phyloP scores from a whole-genome alignment of 441 rosid genomes.

The Erodium moschatum region DNA sequence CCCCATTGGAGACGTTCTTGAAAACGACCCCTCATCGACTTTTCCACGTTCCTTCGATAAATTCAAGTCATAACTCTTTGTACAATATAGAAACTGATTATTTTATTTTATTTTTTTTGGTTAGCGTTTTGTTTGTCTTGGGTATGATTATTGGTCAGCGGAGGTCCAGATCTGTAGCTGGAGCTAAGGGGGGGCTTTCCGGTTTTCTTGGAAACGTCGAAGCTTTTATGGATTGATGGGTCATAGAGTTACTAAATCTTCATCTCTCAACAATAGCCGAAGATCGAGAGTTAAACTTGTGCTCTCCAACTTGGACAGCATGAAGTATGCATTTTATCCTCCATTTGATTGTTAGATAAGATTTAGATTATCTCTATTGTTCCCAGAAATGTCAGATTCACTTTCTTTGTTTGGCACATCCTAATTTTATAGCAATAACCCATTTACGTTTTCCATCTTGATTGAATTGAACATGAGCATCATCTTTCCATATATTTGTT shows the following conservation, averaged over 20 bases:
- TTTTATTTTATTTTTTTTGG: not conserved
- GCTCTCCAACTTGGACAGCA: conserved; percentile 34
- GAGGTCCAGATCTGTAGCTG: not conserved
- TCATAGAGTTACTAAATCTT: conserved; percentile 9
- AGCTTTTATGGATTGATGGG: conserved; percentile 28
- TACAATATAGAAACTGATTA: not conserved
- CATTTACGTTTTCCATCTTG: no score
- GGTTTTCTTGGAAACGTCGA: not conserved
- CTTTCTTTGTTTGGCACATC: not conserved
- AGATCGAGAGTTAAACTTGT: conserved; percentile 16
- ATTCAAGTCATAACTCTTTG: not conserved
- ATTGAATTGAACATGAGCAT: no score
- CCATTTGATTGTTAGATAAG: not conserved
- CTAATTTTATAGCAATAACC: no score
- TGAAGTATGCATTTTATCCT: conserved; percentile 37
- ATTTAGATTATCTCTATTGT: not conserved
- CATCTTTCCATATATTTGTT: no score
- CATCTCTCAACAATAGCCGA: not conserved
- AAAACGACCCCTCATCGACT: not conserved
- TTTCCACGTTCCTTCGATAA: not conserved
- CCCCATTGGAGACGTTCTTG: not conserved
- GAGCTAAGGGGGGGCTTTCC: not conserved
- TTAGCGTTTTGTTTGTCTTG: not conserved
- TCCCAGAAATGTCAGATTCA: not conserved
- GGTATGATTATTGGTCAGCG: not conserved